These are phyloP conservation scores for Litchi chinensis DNA, from an alignment of 345 rosid genomes.

Conservation along the genomic window DNA sequence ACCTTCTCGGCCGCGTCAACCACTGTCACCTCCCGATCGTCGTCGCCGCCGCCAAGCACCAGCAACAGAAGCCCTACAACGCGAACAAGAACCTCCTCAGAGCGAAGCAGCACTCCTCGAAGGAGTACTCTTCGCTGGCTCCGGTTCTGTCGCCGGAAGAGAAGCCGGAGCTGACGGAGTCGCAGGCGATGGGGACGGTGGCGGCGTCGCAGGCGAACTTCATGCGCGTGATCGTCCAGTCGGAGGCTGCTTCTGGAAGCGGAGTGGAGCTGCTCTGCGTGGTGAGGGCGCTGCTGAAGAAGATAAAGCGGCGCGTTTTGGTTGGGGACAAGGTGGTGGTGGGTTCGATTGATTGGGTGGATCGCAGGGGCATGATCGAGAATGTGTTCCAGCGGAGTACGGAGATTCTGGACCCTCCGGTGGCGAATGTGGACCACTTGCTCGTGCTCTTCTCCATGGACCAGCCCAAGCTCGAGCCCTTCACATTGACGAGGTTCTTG, in stretches of 20 bases:
- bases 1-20: constrained; percentile 42
- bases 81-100: constrained; percentile 63
- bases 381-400: constrained; percentile 70
- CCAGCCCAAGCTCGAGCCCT: constrained; percentile 78
- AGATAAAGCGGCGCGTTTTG: constrained; percentile 85
- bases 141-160: constrained; percentile 64
- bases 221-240: constrained; percentile 82
- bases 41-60: constrained; percentile 44
- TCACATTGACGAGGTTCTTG: constrained; percentile 78
- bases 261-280: constrained; percentile 87
- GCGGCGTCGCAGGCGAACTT: constrained; percentile 95
- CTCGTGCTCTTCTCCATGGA: constrained; percentile 81
- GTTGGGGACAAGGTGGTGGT: constrained; percentile 90
- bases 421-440: constrained; percentile 86
- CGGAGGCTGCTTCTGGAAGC: constrained; percentile 19
- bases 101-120: constrained; percentile 54
- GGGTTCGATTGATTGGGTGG: constrained; percentile 92
- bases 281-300: constrained; percentile 86
- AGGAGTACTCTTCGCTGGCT: constrained; percentile 68
- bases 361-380: constrained; percentile 83
- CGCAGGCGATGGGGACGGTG: constrained; percentile 84
- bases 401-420: constrained; percentile 77
- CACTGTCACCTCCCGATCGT: constrained; percentile 26
- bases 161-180: constrained; percentile 55
- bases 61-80: constrained; percentile 48